phyloP scores from a whole-genome alignment of 495 filamentous ascomycete genomes.

The Penicillium daleae region DNA sequence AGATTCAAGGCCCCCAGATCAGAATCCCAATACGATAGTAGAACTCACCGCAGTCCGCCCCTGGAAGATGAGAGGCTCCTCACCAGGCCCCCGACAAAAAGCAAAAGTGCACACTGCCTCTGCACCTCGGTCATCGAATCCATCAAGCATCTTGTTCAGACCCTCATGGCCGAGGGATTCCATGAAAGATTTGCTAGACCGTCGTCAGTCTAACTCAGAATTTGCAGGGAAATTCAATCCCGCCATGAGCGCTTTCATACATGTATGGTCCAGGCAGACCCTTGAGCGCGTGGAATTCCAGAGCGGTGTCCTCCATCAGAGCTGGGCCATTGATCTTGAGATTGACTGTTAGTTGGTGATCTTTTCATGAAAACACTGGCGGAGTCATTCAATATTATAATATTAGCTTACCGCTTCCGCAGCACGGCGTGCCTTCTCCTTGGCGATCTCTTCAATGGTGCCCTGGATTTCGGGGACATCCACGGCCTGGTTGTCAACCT shows the following conservation, averaged over 20 bases:
- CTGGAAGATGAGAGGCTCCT: constrained; percentile 89
- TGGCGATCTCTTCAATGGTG: constrained; percentile 85
- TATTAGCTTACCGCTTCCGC: constrained; percentile 40
- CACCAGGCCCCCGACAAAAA: constrained; percentile 81
- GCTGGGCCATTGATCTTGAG: constrained; percentile 79
- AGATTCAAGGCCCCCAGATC: constrained; percentile 3
- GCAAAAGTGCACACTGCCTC: constrained; percentile 97
- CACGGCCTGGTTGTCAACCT: constrained; percentile 71
- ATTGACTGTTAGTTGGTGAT: not conserved
- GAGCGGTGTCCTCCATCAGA: constrained; percentile 91
- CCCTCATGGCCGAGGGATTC: constrained; percentile 77
- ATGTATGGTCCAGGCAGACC: constrained; percentile 97
- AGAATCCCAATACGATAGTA: not conserved
- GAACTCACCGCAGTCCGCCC: constrained; percentile 65
- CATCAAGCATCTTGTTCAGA: constrained; percentile 87
- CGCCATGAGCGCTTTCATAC: constrained; percentile 52
- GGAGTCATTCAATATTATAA: not conserved
- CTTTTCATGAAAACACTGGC: not conserved
- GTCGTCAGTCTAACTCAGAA: not conserved
- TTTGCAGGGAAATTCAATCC: not conserved
- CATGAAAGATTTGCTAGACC: constrained; percentile 86
- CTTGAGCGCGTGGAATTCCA: constrained; percentile 87
- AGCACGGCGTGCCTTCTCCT: constrained; percentile 82
- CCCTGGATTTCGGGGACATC: constrained; percentile 92
- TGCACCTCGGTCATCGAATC: constrained; percentile 85